phyloP scores from a whole-genome alignment of 2,329 filamentous ascomycete species.

The Magnaporthiopsis rhizophila region DNA sequence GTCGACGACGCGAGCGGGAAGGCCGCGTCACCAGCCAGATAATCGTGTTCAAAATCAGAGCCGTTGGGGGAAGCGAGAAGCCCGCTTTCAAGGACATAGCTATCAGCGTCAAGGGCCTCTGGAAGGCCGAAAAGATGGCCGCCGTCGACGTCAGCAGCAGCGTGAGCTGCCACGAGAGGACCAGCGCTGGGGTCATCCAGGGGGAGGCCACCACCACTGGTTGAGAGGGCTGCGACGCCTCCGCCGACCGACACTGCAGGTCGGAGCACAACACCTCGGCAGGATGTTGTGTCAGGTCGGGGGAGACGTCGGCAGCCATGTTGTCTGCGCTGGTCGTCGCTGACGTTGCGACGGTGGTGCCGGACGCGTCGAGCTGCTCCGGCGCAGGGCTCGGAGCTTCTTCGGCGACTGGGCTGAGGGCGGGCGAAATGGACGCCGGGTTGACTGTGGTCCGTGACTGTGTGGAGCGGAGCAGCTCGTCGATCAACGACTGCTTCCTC shows the following conservation, averaged over 20 bases:
- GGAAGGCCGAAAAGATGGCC: constrained; percentile 60
- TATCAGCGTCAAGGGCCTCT: constrained; percentile 63
- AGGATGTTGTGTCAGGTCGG: constrained; percentile 99
- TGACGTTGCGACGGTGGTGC: constrained; percentile 15
- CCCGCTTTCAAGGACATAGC: constrained; percentile 68
- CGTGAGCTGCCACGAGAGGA: constrained; percentile 45
- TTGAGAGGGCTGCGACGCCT: constrained; percentile 41
- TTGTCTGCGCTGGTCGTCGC: constrained; percentile 7
- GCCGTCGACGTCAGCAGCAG: constrained; percentile 59
- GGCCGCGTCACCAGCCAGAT: constrained; percentile 55
- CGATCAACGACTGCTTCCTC: constrained; percentile 23
- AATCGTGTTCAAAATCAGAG: constrained; percentile 58
- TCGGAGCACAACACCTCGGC: constrained; percentile 97
- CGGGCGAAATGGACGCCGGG: constrained; percentile 53
- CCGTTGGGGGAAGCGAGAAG: constrained; percentile 66
- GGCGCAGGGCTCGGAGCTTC: constrained; percentile 19
- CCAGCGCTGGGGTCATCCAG: constrained; percentile 27
- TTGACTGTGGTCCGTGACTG: constrained; percentile 45
- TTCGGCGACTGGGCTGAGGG: constrained; percentile 44
- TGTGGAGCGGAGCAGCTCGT: constrained; percentile 31
- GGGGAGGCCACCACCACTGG: constrained; percentile 14
- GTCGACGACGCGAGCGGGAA: constrained; percentile 30
- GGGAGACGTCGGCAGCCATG: constrained; percentile 33
- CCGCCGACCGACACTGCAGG: constrained; percentile 98
- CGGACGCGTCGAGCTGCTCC: constrained; percentile 20